Evolutionary conservation across 2,329 filamentous ascomycete species (phyloP).

Genomic region (Penicillium frequentans): DNA sequence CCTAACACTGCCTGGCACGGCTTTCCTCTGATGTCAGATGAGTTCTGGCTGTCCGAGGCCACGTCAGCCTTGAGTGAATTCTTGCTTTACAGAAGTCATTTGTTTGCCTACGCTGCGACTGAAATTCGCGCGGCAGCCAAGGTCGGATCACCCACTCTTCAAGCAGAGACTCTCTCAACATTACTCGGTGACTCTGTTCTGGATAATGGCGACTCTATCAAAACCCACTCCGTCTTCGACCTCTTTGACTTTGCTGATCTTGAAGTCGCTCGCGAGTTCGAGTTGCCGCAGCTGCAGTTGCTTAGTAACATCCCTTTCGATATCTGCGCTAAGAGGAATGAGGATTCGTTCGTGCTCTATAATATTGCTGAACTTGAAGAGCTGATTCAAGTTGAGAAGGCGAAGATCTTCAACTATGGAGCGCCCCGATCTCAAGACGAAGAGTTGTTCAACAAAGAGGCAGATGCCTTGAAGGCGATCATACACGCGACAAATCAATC

Average conservation of each 20-base stretch:
- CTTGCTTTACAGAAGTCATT: conserved; percentile 71
- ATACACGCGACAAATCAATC: conserved; percentile 44
- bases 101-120: conserved; percentile 80
- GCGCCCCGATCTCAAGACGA: conserved; percentile 47
- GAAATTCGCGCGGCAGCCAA: conserved; percentile 79
- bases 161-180: conserved; percentile 64
- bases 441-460: conserved; percentile 42
- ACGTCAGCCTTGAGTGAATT: conserved; percentile 74
- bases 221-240: conserved; percentile 80
- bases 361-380: conserved; percentile 72
- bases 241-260: conserved; percentile 87
- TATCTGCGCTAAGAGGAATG: conserved; percentile 62
- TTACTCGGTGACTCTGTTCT: conserved; percentile 72
- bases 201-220: conserved; percentile 63
- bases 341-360: conserved; percentile 55
- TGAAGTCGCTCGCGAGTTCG: conserved; percentile 48
- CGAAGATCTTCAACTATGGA: conserved; percentile 38
- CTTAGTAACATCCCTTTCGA: conserved; percentile 68
- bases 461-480: conserved; percentile 37
- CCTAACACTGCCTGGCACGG: conserved; percentile 74
- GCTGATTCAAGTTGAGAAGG: conserved; percentile 61
- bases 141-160: conserved; percentile 67
- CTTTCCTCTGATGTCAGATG: conserved; percentile 56
- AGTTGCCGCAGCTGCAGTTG: conserved; percentile 57
- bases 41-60: conserved; percentile 69